Base-by-base conservation (phyloP, 176 grass and related monocot species). In the Pharus latifolius region DNA sequence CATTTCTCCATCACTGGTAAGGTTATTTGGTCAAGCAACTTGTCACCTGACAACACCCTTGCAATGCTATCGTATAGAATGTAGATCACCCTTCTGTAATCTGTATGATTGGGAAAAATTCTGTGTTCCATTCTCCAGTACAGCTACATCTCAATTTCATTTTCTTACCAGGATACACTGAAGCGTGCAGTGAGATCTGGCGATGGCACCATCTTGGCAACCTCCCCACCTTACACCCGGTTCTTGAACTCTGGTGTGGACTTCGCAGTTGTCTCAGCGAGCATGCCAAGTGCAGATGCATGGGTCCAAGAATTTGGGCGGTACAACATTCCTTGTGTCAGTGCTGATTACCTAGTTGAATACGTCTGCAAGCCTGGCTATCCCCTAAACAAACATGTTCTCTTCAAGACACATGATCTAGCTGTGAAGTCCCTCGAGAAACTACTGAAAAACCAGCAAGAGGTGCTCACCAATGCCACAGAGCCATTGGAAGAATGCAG, bases 181-280 rank as follows among this genome's bases (percentile, higher is more conserved):
- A 98, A 93, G 80, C 80, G 94, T 17, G 94, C 81, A 0, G 87
- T 93, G 43, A 84, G 79, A 55, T 75, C 94, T 0, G 94, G 94
- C 2, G 89, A 98, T 37, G 94, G 89, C 50, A 79, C 63, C 60
- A 78, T 98, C 69, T 60, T 98, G 47, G 94, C 94, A 40, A 93
- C 94, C 56, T 90, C 86, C 8, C 94, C 94, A 5, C 94, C 94
- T 3, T 98, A 93, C 47, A 85, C 83, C 30, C 71, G 84, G 30
- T 85, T 98, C 53, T 27, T 98, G 17, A 80, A 85, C 45, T 65
- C 83, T 8, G 60, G 81, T 11, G 57, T 98, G 11, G 81, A 98
- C 40, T 98, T 85, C 6, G 86, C 89, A 6, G 78, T 98, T 0
- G 63, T 98, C 47, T 84, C 88, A 17, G 41, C 67, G 16, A 48